Base-by-base conservation (phyloP, 352 stramenopile genomes). In the Pythium myriotylum region DNA sequence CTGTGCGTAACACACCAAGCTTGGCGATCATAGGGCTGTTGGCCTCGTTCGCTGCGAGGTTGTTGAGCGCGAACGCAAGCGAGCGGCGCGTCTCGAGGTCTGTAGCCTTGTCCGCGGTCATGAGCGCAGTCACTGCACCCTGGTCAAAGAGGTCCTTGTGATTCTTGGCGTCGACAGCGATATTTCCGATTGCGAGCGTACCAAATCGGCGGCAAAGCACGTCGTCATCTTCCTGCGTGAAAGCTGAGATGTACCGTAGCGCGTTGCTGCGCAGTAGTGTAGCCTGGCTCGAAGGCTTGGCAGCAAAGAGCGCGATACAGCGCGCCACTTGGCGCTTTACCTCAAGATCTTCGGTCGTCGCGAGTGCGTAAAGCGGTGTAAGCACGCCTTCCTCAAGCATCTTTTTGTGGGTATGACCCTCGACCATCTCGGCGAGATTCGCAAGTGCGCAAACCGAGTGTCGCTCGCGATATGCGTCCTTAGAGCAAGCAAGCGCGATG, bases 371-470 rank as follows among this genome's bases (percentile, higher is more conserved):
- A 49, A 99, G 65, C 33, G 88, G 89, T 4, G 87, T 89, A n/a
- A 99, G 71, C 50, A 92, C 77, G 4, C 86, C 82, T 52, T 98
- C 94, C 55, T 97, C 92, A 1, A 99, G 74, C 79, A 99, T 96
- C 43, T 96, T 96, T 55, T 94, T 92, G 70, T 99, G 95, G 14
- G 96, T 98, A 62, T 97, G 80, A 17, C 92, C 92, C 60, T 98
- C 92, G 43, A 97, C 92, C 81, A 98, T 98, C 62, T 99, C 96
- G 5, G 96, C 96, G 37, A 99, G 81, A 70, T 98, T 99, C 1
- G 91, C 94, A 1, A 99, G 72, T 27, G 95, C 89, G n/a, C 84
- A 95, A 4, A 96, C 82, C 2, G 94, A 89, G 45, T 98, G 92
- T n/a, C 91, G 81, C 64, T 98, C 91, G n/a, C 92, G 87, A 41